phyloP scores from a whole-genome alignment of 371 early-diverging fungal species.

The Nematocida minor region DNA sequence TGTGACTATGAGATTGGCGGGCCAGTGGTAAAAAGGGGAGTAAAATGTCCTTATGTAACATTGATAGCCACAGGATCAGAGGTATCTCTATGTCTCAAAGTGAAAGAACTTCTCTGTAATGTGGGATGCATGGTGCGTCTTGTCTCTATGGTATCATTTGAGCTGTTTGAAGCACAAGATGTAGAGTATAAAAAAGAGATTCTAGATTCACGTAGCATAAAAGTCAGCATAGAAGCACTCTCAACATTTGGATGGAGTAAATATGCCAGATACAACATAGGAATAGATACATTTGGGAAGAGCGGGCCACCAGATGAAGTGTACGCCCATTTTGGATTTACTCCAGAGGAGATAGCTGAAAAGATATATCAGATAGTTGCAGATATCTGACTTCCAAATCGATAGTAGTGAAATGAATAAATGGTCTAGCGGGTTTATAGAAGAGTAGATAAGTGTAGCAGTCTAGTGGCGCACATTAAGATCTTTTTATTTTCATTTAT shows the following conservation, averaged over 20 bases:
- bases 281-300: constrained; percentile 85
- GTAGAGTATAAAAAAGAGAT: constrained; percentile 76
- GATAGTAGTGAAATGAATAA: neutral
- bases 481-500: no score
- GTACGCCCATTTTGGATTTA: constrained; percentile 56
- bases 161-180: constrained; percentile 82
- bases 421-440: no score
- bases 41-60: no score
- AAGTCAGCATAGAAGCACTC: constrained; percentile 83
- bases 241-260: constrained; percentile 83
- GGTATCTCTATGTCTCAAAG: constrained; percentile 75
- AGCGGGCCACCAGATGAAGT: constrained; percentile 67
- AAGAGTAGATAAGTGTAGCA: no score
- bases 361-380: constrained; percentile 7
- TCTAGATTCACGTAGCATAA: constrained; percentile 73
- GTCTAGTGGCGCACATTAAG: no score
- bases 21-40: constrained; percentile 69
- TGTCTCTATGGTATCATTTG: constrained; percentile 87
- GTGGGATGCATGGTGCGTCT: constrained; percentile 70
- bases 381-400: neutral
- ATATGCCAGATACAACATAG: constrained; percentile 81
- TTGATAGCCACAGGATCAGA: constrained; percentile 90
- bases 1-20: constrained; percentile 66
- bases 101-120: constrained; percentile 70
- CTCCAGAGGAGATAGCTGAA: constrained; percentile 49